Evolutionary conservation across 1,284 basidiomycete genomes (phyloP).

Genomic region (Butyriboletus appendiculatus): DNA sequence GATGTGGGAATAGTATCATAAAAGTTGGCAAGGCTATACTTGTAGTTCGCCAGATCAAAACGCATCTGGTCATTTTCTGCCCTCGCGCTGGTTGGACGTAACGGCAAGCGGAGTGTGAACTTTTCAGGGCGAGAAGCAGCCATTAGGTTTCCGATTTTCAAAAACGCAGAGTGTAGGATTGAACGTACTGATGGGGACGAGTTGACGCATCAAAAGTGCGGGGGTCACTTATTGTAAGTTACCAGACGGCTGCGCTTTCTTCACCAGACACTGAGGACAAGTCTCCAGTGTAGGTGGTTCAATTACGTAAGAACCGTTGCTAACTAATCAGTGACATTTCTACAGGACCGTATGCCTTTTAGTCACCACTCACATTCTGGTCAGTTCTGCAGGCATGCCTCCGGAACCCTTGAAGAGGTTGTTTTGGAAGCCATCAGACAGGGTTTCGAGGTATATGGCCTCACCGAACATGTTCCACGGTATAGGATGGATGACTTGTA

Average conservation of each 20-base stretch:
- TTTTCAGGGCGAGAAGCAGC: constrained; percentile 32
- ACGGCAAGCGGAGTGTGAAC: constrained; percentile 22
- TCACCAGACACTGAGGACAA: no score
- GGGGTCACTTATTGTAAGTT: constrained; percentile 10
- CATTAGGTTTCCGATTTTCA: constrained; percentile 36
- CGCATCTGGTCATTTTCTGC: not conserved
- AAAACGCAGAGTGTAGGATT: constrained; percentile 14
- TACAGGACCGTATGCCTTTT: constrained; percentile 65
- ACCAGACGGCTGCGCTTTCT: no score
- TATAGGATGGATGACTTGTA: constrained; percentile 84
- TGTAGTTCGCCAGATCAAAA: no score
- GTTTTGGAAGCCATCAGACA: constrained; percentile 76
- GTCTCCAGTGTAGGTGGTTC: no score
- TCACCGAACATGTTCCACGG: constrained; percentile 95
- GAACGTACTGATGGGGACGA: constrained; percentile 16
- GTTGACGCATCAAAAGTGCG: constrained; percentile 28
- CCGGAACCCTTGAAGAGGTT: constrained; percentile 75
- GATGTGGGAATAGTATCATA: not conserved
- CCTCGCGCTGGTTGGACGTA: not conserved
- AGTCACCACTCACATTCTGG: constrained; percentile 97
- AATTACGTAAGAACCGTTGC: constrained; percentile 24
- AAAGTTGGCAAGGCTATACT: no score
- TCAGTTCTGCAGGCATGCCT: constrained; percentile 93
- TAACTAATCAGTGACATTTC: not conserved
- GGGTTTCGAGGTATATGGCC: constrained; percentile 82